Base-by-base conservation (phyloP, 768 basidiomycete species). In the Hygrocybe punicea region DNA sequence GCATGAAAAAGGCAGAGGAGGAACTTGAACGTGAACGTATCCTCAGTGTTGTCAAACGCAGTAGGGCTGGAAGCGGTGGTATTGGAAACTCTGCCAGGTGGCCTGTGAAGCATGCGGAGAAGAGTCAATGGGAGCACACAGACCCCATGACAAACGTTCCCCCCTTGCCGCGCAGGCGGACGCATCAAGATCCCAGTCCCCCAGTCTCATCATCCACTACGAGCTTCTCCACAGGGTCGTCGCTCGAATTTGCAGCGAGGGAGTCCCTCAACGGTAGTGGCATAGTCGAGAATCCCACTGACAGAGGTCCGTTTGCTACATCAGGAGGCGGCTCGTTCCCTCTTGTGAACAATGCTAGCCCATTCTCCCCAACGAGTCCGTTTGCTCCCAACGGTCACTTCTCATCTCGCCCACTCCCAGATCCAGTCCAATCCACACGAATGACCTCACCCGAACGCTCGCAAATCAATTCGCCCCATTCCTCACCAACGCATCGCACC, bases 11-110 rank as follows among this genome's bases (percentile, higher is more conserved):
- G 48, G 84, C 82, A 0, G 85, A 90, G 63, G 82, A 82, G 40
- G 77, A 81, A 59, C 74, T 89, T 16, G 87, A 88, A 67, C 81
- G 82, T 60, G 85, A 87, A 65, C 76, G 89, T 9, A 80, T 89
- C 17, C 73, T 89, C 58, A 82, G 85, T 67, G 84, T 91, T 10
- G 75, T 91, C 33, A 87, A 86, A 69, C 86, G 85, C 61, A 83
- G 83, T 39, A 73, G 78, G 29, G 48, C 46, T 35, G 47, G 47
- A 5, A 34, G 48, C 36, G 35, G n/a, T 8, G 40, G 72, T 35
- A 75, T 74, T 50, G 58, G 59, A 29, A 73, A 68, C 36, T 68
- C 74, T 10, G 54, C 63, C 3, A 73, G 71, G 44, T 58, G 35
- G 11, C 45, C 50, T 21, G 50, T 24, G 17, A 24, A 7, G 48